A percentile compares a stretch with the other conserved stretches of the same genome.
Evolutionary conservation across 1,139 yeast species (phyloP).

Genomic region (Debaryomycetaceae sp.): DNA sequence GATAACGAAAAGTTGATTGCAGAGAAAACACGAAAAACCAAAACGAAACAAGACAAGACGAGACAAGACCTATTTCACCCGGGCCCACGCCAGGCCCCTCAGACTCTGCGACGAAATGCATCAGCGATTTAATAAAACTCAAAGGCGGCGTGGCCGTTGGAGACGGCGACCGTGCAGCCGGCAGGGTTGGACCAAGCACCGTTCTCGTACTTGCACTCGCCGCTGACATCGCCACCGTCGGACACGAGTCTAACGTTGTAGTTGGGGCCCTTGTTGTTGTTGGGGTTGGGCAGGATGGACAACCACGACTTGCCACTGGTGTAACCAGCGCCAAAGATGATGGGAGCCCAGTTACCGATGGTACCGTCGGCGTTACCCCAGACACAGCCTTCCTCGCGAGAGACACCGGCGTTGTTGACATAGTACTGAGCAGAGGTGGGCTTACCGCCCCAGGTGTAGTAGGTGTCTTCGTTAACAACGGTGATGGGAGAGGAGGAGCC

Average conservation of each 20-base stretch:
- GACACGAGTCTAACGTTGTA: constrained; percentile 73
- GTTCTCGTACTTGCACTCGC: constrained; percentile 70
- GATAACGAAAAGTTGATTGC: no score
- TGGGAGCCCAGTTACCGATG: constrained; percentile 99
- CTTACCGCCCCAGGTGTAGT: constrained; percentile 77
- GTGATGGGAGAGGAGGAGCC: constrained; percentile 60
- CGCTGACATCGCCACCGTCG: constrained; percentile 51
- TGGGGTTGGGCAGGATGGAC: constrained; percentile 92
- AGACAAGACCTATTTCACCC: no score
- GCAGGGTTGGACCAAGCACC: constrained; percentile 64
- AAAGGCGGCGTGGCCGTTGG: constrained; percentile 68
- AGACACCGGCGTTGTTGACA: constrained; percentile 93
- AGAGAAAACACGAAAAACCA: no score
- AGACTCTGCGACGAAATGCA: no score
- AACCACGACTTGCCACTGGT: constrained; percentile 71
- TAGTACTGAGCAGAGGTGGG: constrained; percentile 91
- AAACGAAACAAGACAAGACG: no score
- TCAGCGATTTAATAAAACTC: constrained; percentile 37
- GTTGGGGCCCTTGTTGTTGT: constrained; percentile 68
- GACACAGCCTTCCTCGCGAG: constrained; percentile 78
- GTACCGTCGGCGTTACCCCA: constrained; percentile 72
- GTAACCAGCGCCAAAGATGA: constrained; percentile 88
- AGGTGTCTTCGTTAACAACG: constrained; percentile 64
- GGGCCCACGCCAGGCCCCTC: no score
- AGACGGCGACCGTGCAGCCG: constrained; percentile 92